These are phyloP conservation scores for Neurospora intermedia DNA, from an alignment of 495 filamentous ascomycete species.

Conservation along the genomic window DNA sequence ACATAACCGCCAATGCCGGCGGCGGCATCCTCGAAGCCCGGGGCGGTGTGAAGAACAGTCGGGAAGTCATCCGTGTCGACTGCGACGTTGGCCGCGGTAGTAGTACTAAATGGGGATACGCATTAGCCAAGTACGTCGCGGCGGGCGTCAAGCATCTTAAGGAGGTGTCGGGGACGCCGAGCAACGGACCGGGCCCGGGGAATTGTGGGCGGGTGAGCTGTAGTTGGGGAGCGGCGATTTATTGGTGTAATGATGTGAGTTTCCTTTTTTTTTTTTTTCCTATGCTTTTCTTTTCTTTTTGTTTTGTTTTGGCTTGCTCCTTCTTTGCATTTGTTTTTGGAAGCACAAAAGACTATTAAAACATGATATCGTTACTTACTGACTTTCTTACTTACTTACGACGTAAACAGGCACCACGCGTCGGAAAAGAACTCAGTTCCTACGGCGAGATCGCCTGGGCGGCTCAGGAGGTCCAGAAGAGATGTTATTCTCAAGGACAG, in stretches of 20 bases:
- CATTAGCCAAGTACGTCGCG: not conserved
- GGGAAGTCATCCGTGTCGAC: not conserved
- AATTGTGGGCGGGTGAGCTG: not conserved
- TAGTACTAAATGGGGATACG: not conserved
- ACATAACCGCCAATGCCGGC: too few relatives aligned
- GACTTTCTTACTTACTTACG: too few relatives aligned
- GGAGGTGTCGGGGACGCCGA: not conserved
- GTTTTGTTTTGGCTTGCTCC: not conserved
- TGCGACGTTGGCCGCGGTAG: not conserved
- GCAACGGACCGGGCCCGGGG: not conserved
- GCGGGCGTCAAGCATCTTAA: not conserved
- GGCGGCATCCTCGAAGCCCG: not conserved
- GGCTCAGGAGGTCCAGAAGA: not conserved
- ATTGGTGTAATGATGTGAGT: not conserved
- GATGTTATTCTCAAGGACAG: not conserved
- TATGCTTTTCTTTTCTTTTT: not conserved
- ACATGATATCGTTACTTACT: too few relatives aligned
- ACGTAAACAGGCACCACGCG: not conserved
- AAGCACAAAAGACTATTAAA: too few relatives aligned
- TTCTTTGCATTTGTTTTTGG: too few relatives aligned
- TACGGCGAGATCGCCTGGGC: not conserved
- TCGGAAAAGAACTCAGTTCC: not conserved
- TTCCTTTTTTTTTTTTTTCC: not conserved
- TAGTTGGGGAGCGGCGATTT: not conserved
- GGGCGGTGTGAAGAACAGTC: not conserved